phyloP scores from a whole-genome alignment of 345 rosid genomes.

The Eucalyptus albens region DNA sequence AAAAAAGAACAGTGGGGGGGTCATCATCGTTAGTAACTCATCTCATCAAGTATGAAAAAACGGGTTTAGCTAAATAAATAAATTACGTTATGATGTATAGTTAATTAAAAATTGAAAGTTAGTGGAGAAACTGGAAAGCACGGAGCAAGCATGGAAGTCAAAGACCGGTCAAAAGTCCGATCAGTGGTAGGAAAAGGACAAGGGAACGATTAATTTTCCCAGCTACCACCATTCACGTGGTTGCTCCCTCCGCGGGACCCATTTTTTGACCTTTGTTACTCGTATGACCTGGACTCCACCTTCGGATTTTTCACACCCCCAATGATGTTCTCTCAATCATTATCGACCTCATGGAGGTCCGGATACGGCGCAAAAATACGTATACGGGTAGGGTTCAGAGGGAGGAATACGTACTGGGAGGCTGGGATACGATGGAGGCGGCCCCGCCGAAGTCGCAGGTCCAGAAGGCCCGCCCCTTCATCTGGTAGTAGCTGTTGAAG shows the following conservation, averaged over 20 bases:
- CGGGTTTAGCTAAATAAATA: neutral
- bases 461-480: constrained; percentile 53
- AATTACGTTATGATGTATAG: neutral
- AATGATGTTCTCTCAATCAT: neutral
- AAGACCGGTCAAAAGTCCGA: neutral
- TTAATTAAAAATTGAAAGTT: neutral
- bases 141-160: neutral
- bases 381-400: neutral
- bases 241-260: neutral
- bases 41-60: neutral
- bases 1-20: neutral
- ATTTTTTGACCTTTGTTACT: neutral
- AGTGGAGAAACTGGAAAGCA: neutral
- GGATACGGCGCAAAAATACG: neutral
- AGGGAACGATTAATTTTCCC: neutral
- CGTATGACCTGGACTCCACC: neutral
- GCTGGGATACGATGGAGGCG: constrained; percentile 65
- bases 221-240: neutral
- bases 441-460: constrained; percentile 86
- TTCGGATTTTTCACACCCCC: neutral
- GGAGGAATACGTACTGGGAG: constrained; percentile 50
- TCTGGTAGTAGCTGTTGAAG: constrained; percentile 87
- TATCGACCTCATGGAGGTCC: neutral
- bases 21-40: neutral
- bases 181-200: neutral